Conservation (phyloP, 768 basidiomycete genomes). For the Pleurotus sapidus region DNA sequence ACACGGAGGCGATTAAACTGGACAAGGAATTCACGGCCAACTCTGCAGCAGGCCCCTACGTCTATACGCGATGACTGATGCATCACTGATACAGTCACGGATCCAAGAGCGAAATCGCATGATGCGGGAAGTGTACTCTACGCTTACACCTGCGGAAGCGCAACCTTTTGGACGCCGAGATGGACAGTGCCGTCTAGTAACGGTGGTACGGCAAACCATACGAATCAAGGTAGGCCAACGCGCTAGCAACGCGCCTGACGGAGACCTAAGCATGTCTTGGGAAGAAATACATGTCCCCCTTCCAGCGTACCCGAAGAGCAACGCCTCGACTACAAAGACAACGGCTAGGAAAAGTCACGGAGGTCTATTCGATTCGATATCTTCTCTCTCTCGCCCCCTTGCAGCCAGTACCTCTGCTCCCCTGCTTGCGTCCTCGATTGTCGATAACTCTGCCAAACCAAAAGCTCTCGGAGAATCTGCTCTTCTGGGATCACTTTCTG, state of each 20-base stretch:
- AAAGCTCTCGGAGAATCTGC: not conserved
- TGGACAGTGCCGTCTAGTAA: constrained; percentile 30
- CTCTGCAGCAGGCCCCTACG: constrained; percentile 22
- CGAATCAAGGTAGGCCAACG: constrained; percentile 9
- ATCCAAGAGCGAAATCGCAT: constrained; percentile 59
- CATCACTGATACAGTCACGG: constrained; percentile 30
- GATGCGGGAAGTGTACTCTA: constrained; percentile 65
- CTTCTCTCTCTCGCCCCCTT: not conserved
- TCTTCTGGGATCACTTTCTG: not conserved
- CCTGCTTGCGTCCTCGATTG: constrained; percentile 11
- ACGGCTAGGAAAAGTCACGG: not conserved
- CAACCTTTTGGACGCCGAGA: constrained; percentile 55
- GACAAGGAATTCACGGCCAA: constrained; percentile 58
- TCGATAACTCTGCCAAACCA: not conserved
- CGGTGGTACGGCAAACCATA: constrained; percentile 1
- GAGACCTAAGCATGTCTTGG: constrained; percentile 19
- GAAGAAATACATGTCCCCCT: constrained; percentile 7
- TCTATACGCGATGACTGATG: constrained; percentile 19
- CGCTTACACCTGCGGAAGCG: constrained; percentile 65
- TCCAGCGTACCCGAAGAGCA: not conserved
- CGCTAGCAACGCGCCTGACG: constrained; percentile 7
- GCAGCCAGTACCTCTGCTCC: not conserved
- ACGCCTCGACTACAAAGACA: not conserved
- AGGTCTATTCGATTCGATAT: constrained; percentile 1
- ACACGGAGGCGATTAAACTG: constrained; percentile 71